Conservation (phyloP, 176 grass and related monocot species). For the Bromus sterilis region DNA sequence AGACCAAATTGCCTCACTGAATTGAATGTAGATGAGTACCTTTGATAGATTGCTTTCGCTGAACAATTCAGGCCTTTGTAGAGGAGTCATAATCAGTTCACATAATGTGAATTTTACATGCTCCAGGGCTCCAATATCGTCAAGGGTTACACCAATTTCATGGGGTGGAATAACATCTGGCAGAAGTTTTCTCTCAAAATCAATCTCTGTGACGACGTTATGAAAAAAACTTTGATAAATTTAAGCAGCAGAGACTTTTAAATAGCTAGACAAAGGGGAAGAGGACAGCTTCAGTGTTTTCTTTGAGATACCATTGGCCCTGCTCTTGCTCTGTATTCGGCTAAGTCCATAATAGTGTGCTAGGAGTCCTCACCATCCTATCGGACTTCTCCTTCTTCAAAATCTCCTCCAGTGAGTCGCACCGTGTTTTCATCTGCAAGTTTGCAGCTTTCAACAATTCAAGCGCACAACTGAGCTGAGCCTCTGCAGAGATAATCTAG, state of each 20-base stretch:
- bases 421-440: slow-evolving; percentile 30
- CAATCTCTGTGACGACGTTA: slow-evolving; percentile 71
- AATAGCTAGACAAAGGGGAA: neutral
- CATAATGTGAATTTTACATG: slow-evolving; percentile 58
- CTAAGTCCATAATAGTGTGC: slow-evolving; percentile 26
- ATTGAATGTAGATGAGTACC: slow-evolving; percentile 41
- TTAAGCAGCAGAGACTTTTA: neutral
- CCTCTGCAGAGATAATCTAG: slow-evolving; percentile 30
- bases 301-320: slow-evolving; percentile 45
- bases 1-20: neutral
- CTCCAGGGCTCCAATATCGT: slow-evolving; percentile 81
- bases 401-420: slow-evolving; percentile 41
- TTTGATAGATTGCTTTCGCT: slow-evolving; percentile 63
- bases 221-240: slow-evolving; percentile 25
- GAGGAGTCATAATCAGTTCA: slow-evolving; percentile 75
- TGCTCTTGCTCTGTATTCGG: slow-evolving; percentile 44
- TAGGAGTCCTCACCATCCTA: slow-evolving; percentile 47
- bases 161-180: slow-evolving; percentile 62
- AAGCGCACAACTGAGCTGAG: slow-evolving; percentile 39
- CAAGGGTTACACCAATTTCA: slow-evolving; percentile 77
- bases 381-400: slow-evolving; percentile 53
- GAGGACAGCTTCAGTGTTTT: slow-evolving; percentile 56
- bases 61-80: slow-evolving; percentile 75
- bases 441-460: slow-evolving; percentile 36
- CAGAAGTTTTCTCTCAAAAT: slow-evolving; percentile 62